phyloP scores from a whole-genome alignment of 345 rosid genomes.

The Pistacia atlantica region DNA sequence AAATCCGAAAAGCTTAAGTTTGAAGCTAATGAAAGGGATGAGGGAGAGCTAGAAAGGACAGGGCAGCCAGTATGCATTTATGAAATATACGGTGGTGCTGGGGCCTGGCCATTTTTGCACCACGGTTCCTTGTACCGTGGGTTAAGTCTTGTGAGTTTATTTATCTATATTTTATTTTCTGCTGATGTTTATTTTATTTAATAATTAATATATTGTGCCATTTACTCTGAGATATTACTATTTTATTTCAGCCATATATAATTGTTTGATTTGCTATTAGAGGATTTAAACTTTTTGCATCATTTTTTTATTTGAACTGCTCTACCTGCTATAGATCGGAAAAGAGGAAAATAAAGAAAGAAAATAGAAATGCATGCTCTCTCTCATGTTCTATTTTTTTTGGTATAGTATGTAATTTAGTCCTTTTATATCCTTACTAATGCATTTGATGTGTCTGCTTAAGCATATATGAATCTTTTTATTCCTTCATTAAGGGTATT shows the following conservation, averaged over 20 bases:
- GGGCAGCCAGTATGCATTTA: constrained; percentile 95
- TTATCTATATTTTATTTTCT: constrained; percentile 22
- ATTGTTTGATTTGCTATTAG: neutral
- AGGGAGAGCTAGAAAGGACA: constrained; percentile 97
- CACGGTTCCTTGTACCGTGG: constrained; percentile 97
- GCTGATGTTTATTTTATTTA: constrained; percentile 5
- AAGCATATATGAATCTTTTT: neutral
- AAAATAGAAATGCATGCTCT: neutral
- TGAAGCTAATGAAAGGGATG: constrained; percentile 94
- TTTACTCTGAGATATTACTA: neutral
- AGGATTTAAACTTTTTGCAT: neutral
- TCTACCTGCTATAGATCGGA: neutral
- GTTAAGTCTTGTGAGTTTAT: constrained; percentile 81
- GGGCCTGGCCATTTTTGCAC: constrained; percentile 96
- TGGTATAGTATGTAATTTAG: neutral
- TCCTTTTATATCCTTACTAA: neutral
- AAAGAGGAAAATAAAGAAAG: neutral
- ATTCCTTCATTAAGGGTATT: neutral
- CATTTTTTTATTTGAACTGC: neutral
- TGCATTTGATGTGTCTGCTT: neutral
- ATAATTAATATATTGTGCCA: neutral
- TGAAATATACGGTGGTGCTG: constrained; percentile 86
- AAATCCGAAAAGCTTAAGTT: constrained; percentile 84
- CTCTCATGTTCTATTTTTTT: neutral
- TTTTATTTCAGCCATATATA: neutral